Evolutionary conservation across 352 stramenopile species (phyloP), one percentile per base, ranked within the genome.

Genomic region (Thalassiosira hispida): DNA sequence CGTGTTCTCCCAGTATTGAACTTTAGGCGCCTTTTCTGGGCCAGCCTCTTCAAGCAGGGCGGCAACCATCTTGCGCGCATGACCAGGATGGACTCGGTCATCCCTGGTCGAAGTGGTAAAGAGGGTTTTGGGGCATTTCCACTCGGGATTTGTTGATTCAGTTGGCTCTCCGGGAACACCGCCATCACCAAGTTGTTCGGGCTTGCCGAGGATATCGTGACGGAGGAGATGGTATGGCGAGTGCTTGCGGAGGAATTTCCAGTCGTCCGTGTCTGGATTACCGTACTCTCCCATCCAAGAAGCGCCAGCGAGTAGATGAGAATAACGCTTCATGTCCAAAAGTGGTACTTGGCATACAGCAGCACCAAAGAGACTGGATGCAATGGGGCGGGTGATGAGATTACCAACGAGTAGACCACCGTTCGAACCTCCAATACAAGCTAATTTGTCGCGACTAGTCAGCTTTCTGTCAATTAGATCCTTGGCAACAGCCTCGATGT

Each of bases 241-340:
- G 44, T 87, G 71, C 18, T 79, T 61, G 12, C 74, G 40, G 20
- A 91, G 59, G 52, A 81, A 89, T 12, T 69, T 42, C 72, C 81
- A 85, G 40, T 87, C 77, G 12, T 83, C 60, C 5, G 33, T 68
- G 38, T 91, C 84, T 16, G 86, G 86, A 69, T 92, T 62, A 22
- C 86, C 86, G 61, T 92, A 92, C 70, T 92, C 86, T 16, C 71
- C 86, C 46, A 89, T 89, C 86, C 86, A 92, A 1, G 73, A 87
- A 11, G 86, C 86, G 8, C 95, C 95, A 53, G 96, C 95, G 5
- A 96, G 95, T 59, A 98, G 96, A 77, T 96, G 95, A 77, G 95
- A 92, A 85, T 97, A 98, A n/a, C 93, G 87, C 52, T 97, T 91
- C 95, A 98, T 98, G 83, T 98, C 95, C 79, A 97, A 93, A 29